Evolutionary conservation across 2,329 filamentous ascomycete species (phyloP).

Genomic region (Herpotrichia juniperi): DNA sequence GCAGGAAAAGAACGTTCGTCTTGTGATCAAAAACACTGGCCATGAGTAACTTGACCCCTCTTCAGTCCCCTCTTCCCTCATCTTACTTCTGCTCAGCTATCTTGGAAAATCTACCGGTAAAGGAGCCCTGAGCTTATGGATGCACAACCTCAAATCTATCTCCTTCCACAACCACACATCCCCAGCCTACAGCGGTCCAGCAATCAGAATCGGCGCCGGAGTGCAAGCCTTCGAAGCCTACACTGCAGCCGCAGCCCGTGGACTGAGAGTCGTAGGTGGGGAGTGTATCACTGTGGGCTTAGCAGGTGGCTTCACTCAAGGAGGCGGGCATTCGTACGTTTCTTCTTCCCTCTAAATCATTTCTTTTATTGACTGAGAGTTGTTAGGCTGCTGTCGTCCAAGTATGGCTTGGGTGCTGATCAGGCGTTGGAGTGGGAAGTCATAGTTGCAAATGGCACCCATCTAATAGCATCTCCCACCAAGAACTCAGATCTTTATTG

Average conservation of each 20-base stretch:
- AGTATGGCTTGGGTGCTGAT: slow-evolving; percentile 37
- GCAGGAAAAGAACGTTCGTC: slow-evolving; percentile 28
- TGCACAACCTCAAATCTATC: slow-evolving; percentile 32
- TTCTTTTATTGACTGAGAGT: background rate
- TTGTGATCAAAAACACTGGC: slow-evolving; percentile 29
- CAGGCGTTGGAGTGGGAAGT: slow-evolving; percentile 39
- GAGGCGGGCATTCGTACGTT: slow-evolving; percentile 34
- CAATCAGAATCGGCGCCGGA: slow-evolving; percentile 34
- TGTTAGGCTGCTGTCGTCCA: slow-evolving; percentile 6
- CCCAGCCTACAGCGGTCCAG: slow-evolving; percentile 29
- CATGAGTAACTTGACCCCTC: slow-evolving; percentile 27
- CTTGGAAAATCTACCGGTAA: slow-evolving; percentile 36
- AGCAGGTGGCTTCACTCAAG: slow-evolving; percentile 39
- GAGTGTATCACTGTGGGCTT: slow-evolving; percentile 41
- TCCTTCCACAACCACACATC: slow-evolving; percentile 26
- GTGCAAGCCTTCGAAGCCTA: slow-evolving; percentile 33
- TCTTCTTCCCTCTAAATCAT: background rate
- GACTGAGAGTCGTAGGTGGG: slow-evolving; percentile 32
- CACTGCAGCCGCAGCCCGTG: slow-evolving; percentile 22
- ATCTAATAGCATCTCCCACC: slow-evolving; percentile 33
- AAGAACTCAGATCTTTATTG: slow-evolving; percentile 44
- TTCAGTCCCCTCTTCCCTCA: background rate
- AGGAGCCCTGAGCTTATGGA: slow-evolving; percentile 37
- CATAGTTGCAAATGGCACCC: slow-evolving; percentile 36
- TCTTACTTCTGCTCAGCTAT: slow-evolving; percentile 11